Conservation (phyloP, 495 filamentous ascomycete genomes). For the Aspergillus incahuasiensis region DNA sequence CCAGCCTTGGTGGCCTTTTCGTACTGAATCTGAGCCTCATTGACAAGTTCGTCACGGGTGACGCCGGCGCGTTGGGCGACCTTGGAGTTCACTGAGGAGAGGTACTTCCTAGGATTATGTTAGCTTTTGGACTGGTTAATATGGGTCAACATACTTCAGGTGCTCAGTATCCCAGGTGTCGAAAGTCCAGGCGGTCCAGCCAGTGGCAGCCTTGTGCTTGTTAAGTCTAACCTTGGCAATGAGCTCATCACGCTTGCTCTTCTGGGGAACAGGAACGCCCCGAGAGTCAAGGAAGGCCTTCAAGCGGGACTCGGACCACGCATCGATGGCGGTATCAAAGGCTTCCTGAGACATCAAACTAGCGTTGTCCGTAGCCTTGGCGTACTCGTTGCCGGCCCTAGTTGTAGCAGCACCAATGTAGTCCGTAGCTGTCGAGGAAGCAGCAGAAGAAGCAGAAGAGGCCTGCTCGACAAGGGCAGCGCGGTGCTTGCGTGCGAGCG, state of each 20-base stretch:
- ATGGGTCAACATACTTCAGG: constrained; percentile 49
- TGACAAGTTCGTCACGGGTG: constrained; percentile 67
- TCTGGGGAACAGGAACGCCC: constrained; percentile 65
- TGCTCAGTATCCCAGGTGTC: constrained; percentile 78
- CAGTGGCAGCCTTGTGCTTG: constrained; percentile 65
- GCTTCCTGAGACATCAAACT: constrained; percentile 59
- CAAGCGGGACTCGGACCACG: constrained; percentile 70
- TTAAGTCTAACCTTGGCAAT: constrained; percentile 67
- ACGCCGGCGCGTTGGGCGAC: constrained; percentile 58
- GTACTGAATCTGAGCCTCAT: constrained; percentile 68
- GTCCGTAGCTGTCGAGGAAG: constrained; percentile 48
- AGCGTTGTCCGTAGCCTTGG: constrained; percentile 68
- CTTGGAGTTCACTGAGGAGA: constrained; percentile 65
- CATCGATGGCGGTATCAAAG: constrained; percentile 58
- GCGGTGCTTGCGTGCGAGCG: constrained; percentile 87
- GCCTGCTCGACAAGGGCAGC: constrained; percentile 63
- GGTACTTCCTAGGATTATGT: constrained; percentile 54
- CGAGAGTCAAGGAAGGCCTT: constrained; percentile 64
- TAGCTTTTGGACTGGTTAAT: constrained; percentile 1
- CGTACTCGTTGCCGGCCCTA: constrained; percentile 71
- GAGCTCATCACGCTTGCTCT: constrained; percentile 73
- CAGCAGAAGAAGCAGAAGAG: constrained; percentile 22
- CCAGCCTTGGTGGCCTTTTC: constrained; percentile 64
- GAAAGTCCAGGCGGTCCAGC: constrained; percentile 77
- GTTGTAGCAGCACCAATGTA: constrained; percentile 77